A percentile compares a stretch with the other conserved stretches of the same genome.
Conservation (phyloP, 306 rosid species). For the Fragaria ananassa region DNA sequence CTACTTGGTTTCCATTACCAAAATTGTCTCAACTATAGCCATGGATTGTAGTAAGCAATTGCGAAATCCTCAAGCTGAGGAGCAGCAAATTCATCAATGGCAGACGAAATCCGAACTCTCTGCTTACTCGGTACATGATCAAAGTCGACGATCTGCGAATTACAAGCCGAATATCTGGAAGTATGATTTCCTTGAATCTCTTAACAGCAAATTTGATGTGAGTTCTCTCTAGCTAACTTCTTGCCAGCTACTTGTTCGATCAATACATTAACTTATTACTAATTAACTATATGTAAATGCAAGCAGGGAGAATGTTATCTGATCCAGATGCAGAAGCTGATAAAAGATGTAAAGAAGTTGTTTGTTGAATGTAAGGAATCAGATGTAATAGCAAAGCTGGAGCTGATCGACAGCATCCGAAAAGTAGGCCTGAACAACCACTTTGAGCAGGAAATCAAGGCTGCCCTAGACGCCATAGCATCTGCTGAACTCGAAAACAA, state of each 20-base stretch:
- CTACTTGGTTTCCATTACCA: not conserved
- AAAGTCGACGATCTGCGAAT: constrained; percentile 45
- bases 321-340: constrained; percentile 24
- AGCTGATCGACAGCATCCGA: constrained; percentile 39
- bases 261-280: not conserved
- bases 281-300: not conserved
- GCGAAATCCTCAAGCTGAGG: not conserved
- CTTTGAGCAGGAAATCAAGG: constrained; percentile 43
- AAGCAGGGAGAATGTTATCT: constrained; percentile 35
- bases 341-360: constrained; percentile 21
- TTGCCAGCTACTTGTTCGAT: not conserved
- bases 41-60: not conserved
- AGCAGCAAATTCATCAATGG: not conserved
- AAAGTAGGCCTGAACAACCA: constrained; percentile 44
- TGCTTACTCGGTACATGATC: not conserved
- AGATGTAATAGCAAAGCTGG: constrained; percentile 20
- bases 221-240: not conserved
- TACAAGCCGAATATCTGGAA: constrained; percentile 61
- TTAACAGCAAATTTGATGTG: constrained; percentile 39
- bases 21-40: not conserved
- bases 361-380: constrained; percentile 14
- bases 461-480: constrained; percentile 29
- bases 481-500: not conserved
- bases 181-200: constrained; percentile 40
- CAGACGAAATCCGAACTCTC: not conserved